A percentile compares a stretch with the other conserved stretches of the same genome.
These are phyloP conservation scores for Albophoma yamanashiensis DNA, from an alignment of 2,329 filamentous ascomycete species.

Conservation along the genomic window DNA sequence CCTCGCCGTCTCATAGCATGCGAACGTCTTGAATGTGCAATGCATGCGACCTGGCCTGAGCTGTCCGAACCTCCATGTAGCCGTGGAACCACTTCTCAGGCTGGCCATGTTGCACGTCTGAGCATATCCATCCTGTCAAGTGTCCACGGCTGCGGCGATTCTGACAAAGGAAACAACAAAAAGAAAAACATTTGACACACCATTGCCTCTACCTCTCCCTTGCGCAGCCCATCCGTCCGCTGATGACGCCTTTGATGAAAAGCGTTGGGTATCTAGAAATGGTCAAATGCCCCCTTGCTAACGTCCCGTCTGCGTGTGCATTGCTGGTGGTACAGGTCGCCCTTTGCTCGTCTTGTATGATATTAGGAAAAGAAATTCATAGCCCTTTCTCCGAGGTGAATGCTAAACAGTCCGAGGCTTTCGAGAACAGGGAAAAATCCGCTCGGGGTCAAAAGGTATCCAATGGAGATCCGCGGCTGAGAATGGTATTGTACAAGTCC, in stretches of 20 bases:
- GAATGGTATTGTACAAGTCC: conserved; percentile 5
- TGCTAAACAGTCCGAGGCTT: background rate
- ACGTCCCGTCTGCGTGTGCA: conserved; percentile 3
- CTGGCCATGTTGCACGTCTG: background rate
- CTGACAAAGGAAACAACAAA: conserved; percentile 1
- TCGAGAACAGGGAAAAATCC: background rate
- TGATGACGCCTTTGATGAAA: conserved; percentile 3
- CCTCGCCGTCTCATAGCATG: background rate
- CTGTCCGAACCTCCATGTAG: background rate
- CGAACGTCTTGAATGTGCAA: background rate
- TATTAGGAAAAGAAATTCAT: conserved; percentile 1
- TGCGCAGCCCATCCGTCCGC: conserved; percentile 3
- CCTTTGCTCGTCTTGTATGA: conserved; percentile 6
- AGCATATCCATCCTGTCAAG: background rate
- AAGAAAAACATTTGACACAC: conserved; percentile 1
- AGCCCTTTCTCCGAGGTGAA: conserved; percentile 3
- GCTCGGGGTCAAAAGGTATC: conserved; percentile 2
- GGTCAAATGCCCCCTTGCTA: conserved; percentile 9
- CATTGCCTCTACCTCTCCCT: conserved; percentile 2
- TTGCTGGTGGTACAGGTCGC: conserved; percentile 10
- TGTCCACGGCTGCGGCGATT: background rate
- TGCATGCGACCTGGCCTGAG: background rate
- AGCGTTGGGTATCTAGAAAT: conserved; percentile 26
- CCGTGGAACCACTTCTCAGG: background rate
- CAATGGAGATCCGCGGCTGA: conserved; percentile 4